phyloP scores from a whole-genome alignment of 2,329 filamentous ascomycete species.

The Fusarium humuli region DNA sequence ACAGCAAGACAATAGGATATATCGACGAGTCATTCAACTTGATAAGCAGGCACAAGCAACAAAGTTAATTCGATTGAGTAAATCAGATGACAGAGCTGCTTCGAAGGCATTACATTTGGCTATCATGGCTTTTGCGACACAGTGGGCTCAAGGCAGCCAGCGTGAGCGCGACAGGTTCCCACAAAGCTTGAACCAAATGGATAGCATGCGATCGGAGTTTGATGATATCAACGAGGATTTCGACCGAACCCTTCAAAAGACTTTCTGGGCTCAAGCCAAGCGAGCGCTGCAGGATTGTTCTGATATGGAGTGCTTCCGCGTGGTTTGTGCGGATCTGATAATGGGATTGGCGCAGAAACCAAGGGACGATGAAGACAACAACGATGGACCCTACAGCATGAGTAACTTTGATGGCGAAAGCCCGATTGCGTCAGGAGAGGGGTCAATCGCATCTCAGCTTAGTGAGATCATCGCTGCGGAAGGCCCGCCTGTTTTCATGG shows the following conservation, averaged over 20 bases:
- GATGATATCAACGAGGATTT: constrained; percentile 51
- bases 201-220: constrained; percentile 42
- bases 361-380: constrained; percentile 43
- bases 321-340: constrained; percentile 56
- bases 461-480: constrained; percentile 47
- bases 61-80: constrained; percentile 55
- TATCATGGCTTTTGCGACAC: constrained; percentile 65
- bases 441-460: constrained; percentile 48
- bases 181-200: constrained; percentile 39
- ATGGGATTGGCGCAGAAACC: constrained; percentile 55
- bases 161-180: constrained; percentile 45
- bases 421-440: constrained; percentile 39
- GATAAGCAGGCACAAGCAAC: constrained; percentile 57
- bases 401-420: constrained; percentile 35
- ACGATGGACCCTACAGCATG: constrained; percentile 24
- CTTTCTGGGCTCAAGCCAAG: constrained; percentile 55
- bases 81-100: constrained; percentile 57
- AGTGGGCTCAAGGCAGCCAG: constrained; percentile 54
- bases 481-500: constrained; percentile 49
- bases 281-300: constrained; percentile 52
- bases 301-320: constrained; percentile 55
- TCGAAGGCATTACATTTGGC: constrained; percentile 60
- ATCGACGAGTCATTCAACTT: constrained; percentile 60
- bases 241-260: constrained; percentile 53
- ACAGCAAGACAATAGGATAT: constrained; percentile 58